Percentiles rank a stretch among this genome's conserved stretches.
Conservation (phyloP, 208 protist genomes). For the Blechomonas ayalai region DNA sequence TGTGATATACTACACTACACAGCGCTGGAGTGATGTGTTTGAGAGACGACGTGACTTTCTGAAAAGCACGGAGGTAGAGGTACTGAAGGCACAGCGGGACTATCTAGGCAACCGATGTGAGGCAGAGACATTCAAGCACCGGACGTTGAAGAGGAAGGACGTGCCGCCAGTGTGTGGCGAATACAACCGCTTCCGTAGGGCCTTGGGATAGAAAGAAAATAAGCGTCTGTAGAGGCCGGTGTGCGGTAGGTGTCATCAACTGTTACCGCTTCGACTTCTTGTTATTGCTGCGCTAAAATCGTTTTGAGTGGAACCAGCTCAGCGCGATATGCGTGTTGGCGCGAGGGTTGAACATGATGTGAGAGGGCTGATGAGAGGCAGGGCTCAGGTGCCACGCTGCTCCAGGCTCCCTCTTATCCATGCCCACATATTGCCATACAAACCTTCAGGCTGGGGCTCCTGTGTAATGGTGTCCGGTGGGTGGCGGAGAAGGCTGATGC, state of each 20-base stretch:
- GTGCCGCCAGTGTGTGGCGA: constrained; percentile 57
- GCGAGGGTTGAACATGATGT: no score
- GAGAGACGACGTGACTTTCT: constrained; percentile 27
- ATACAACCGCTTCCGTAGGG: constrained; percentile 30
- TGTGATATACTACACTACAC: constrained; percentile 65
- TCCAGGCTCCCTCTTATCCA: no score
- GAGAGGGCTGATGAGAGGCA: no score
- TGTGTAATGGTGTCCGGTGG: no score
- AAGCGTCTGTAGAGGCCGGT: background rate
- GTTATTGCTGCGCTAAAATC: no score
- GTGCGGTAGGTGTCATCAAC: background rate
- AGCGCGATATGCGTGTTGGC: no score
- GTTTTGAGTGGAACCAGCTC: no score
- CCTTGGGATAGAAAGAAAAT: constrained; percentile 18
- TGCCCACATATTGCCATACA: no score
- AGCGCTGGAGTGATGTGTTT: constrained; percentile 43
- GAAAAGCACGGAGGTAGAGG: constrained; percentile 41
- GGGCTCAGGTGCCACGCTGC: no score
- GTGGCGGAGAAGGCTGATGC: no score
- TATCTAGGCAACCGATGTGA: constrained; percentile 73
- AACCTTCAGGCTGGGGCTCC: no score
- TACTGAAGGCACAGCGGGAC: constrained; percentile 50
- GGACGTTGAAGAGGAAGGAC: constrained; percentile 48
- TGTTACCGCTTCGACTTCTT: background rate
- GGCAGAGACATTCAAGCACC: constrained; percentile 61